Percentiles rank a stretch among this genome's conserved stretches.
Evolutionary conservation across 2,329 filamentous ascomycete genomes (phyloP).

Genomic region (Ophiocordyceps robertsii): DNA sequence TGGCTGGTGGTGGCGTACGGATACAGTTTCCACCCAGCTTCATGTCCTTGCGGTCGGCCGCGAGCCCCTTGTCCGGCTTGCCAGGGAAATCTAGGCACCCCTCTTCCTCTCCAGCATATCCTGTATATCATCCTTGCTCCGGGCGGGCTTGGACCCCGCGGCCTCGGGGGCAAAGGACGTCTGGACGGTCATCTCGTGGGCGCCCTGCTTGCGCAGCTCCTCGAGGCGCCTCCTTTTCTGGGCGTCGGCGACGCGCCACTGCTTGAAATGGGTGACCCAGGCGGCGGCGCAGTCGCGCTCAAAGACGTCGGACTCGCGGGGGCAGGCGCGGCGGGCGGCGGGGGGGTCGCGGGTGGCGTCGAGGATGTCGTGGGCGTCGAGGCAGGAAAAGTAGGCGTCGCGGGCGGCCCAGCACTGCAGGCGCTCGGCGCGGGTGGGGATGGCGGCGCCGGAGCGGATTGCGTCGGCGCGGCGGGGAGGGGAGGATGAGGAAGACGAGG

Average conservation of each 20-base stretch:
- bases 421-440: slow-evolving; percentile 75
- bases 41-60: no score
- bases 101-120: slow-evolving; percentile 24
- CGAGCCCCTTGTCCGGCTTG: no score
- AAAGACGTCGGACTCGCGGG: slow-evolving; percentile 40
- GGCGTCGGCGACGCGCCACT: slow-evolving; percentile 83
- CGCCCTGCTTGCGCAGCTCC: slow-evolving; percentile 61
- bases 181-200: slow-evolving; percentile 40
- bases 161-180: slow-evolving; percentile 22
- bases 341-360: slow-evolving; percentile 42
- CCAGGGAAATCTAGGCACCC: neutral
- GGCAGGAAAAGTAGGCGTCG: slow-evolving; percentile 77
- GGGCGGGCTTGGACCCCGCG: slow-evolving; percentile 13
- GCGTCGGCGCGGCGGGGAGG: slow-evolving; percentile 31
- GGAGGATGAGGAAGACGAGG: slow-evolving; percentile 13
- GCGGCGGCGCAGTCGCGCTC: slow-evolving; percentile 76
- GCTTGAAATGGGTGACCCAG: slow-evolving; percentile 99
- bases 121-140: slow-evolving; percentile 23
- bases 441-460: slow-evolving; percentile 46
- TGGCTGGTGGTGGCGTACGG: neutral
- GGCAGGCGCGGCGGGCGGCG: slow-evolving; percentile 25
- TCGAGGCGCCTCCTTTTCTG: slow-evolving; percentile 72
- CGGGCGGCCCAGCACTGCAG: slow-evolving; percentile 79
- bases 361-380: slow-evolving; percentile 70
- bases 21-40: no score